phyloP scores from a whole-genome alignment of 2,329 filamentous ascomycete species.

The Didymella keratinophila region DNA sequence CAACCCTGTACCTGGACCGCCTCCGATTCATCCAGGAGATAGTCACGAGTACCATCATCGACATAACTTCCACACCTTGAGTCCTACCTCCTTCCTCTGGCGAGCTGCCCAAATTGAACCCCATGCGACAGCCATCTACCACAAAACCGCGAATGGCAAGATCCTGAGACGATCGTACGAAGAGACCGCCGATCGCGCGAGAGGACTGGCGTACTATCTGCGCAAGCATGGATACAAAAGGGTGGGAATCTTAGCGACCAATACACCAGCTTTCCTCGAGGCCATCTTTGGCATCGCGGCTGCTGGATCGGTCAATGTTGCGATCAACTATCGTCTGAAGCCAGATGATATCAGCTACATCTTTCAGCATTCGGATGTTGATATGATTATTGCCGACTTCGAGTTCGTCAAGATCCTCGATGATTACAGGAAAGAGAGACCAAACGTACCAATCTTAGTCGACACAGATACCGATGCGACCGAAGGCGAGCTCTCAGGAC shows the following conservation, averaged over 20 bases:
- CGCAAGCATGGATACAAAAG: conserved; percentile 75
- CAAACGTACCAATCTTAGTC: conserved; percentile 74
- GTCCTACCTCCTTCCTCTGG: conserved; percentile 85
- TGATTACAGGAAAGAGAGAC: conserved; percentile 67
- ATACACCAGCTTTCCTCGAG: conserved; percentile 94
- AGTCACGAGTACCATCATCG: conserved; percentile 54
- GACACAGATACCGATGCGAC: conserved; percentile 85
- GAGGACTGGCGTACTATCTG: conserved; percentile 88
- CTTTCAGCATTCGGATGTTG: conserved; percentile 84
- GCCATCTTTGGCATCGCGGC: conserved; percentile 86
- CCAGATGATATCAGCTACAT: conserved; percentile 89
- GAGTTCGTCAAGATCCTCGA: conserved; percentile 79
- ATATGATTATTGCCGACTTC: conserved; percentile 83
- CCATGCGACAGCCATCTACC: conserved; percentile 79
- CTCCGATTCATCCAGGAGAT: conserved; percentile 50
- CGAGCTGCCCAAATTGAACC: conserved; percentile 90
- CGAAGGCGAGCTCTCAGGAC: conserved; percentile 76
- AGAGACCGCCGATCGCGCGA: conserved; percentile 83
- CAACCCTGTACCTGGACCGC: conserved; percentile 36
- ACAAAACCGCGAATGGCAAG: conserved; percentile 79
- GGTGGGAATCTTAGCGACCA: conserved; percentile 87
- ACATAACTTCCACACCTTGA: conserved; percentile 77
- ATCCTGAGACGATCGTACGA: conserved; percentile 78
- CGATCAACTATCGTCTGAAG: conserved; percentile 78
- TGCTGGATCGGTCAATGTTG: conserved; percentile 79